These are phyloP conservation scores for Chrysanthemum seticuspe DNA, from an alignment of 129 eudicot genomes.

Conservation along the genomic window DNA sequence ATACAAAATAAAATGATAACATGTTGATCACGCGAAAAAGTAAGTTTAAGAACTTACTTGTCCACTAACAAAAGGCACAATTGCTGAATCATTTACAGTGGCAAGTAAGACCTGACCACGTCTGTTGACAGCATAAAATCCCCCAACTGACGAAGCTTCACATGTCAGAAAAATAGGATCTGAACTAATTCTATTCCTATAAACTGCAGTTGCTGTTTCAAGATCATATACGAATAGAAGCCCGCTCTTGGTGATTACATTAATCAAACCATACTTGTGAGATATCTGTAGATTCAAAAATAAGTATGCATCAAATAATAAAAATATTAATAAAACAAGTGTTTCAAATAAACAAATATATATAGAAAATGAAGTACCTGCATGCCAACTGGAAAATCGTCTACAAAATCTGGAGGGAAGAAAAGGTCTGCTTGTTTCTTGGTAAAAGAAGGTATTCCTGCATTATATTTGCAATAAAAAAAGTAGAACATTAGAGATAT, in stretches of 20 bases:
- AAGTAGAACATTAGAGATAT: conserved; percentile 15
- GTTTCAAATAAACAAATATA: conserved; percentile 13
- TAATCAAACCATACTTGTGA: conserved; percentile 73
- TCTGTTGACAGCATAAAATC: conserved; percentile 34
- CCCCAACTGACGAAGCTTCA: conserved; percentile 39
- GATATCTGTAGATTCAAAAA: conserved; percentile 60
- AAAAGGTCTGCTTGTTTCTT: conserved; percentile 96
- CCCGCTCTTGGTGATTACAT: conserved; percentile 91
- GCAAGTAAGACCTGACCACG: conserved; percentile 93
- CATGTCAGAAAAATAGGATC: conserved; percentile 83
- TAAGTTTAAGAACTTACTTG: conserved; percentile 49
- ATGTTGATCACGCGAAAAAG: neutral
- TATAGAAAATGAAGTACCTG: conserved; percentile 48
- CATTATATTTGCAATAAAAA: neutral
- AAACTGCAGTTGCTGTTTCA: conserved; percentile 90
- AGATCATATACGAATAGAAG: conserved; percentile 90
- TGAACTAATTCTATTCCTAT: conserved; percentile 89
- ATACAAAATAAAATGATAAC: neutral
- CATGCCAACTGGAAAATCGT: conserved; percentile 97
- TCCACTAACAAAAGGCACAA: conserved; percentile 85
- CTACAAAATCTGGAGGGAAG: conserved; percentile 96
- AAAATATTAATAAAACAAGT: neutral
- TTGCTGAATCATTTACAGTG: conserved; percentile 84
- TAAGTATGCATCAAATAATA: no score
- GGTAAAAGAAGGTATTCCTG: conserved; percentile 81